A percentile compares a stretch with the other conserved stretches of the same genome.
Evolutionary conservation across 768 basidiomycete species (phyloP).

Genomic region (Coprinopsis cinerea): DNA sequence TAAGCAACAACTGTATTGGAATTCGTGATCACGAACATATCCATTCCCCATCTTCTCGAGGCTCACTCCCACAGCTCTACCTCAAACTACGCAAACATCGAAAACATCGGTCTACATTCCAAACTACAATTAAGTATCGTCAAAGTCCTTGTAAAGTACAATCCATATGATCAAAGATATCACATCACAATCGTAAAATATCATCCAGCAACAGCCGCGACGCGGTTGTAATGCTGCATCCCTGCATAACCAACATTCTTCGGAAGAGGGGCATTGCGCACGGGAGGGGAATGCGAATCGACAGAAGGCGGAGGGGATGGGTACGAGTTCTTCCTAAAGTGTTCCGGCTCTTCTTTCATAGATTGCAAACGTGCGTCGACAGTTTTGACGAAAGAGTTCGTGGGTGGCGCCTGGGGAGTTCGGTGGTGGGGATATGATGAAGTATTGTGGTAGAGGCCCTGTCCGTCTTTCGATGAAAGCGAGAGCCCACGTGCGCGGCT

Average conservation of each 20-base stretch:
- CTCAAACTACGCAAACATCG: too few relatives aligned
- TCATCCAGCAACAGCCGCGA: background rate
- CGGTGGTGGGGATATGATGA: conserved; percentile 10
- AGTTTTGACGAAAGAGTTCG: conserved; percentile 10
- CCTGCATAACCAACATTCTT: background rate
- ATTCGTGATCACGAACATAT: too few relatives aligned
- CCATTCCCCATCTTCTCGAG: too few relatives aligned
- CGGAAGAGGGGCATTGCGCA: conserved; percentile 21
- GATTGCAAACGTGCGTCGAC: conserved; percentile 15
- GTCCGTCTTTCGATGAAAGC: background rate
- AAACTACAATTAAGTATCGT: too few relatives aligned
- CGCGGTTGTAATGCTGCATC: background rate
- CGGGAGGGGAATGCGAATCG: conserved; percentile 25
- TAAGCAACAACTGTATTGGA: too few relatives aligned
- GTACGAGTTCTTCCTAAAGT: conserved; percentile 35
- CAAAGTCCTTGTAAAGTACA: background rate
- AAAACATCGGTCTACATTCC: too few relatives aligned
- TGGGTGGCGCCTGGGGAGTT: conserved; percentile 4
- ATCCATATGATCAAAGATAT: background rate
- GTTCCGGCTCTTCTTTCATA: conserved; percentile 15
- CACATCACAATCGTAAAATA: background rate
- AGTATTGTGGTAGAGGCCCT: background rate
- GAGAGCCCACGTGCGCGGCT: conserved; percentile 6
- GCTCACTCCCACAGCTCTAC: too few relatives aligned
- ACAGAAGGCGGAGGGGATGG: conserved; percentile 43